Base-by-base conservation (phyloP, 805 yeast species). In the Candida endomychidarum region DNA sequence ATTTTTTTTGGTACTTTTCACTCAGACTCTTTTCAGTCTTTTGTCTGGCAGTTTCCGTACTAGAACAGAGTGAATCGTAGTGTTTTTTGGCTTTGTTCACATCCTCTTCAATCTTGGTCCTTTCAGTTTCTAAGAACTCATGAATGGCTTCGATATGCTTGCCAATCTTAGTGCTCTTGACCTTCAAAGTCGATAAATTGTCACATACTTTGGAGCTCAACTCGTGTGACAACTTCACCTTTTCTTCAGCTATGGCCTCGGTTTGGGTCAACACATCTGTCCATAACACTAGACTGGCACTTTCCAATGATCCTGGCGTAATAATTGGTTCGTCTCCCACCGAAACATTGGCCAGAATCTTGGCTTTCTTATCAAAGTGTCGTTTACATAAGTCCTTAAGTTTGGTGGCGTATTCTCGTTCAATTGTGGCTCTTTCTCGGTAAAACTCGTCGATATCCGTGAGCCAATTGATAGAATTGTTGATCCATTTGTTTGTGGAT, bases 271-370 rank as follows among this genome's bases (percentile, higher is more conserved):
- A 72, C 5, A 90, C 77, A 48, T 88, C 95, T 32, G 78, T 87
- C 99, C 99, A 91, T 1, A 95, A 78, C 9, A 86, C 95, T 46
- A 90, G 65, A 11, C 86, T 72, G 0, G 96, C 96, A 48, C 86
- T 75, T 57, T 93, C 98, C 36, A 91, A 68, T 0, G 97, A 88
- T 0, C 99, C 99, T 0, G 99, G 98, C 0, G 99, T 93, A 30
- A 86, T 77, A 29, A 80, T 75, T 0, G 99, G 99, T 12, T 77
- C 77, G 45, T 87, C 96, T 18, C 99, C 99, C 2, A 93, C 99
- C 31, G 90, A 79, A 20, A 93, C 61, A 10, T 65, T 58, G 0
- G 91, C 77, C 8, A 87, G 70, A 12, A 72, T 61, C 48, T 79
- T 78, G 34, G 95, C 83, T 57, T 90, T 89, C 60, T 79, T 83